These are phyloP conservation scores for Ambrosia trifida DNA, from an alignment of 129 eudicot genomes.

Conservation along the genomic window DNA sequence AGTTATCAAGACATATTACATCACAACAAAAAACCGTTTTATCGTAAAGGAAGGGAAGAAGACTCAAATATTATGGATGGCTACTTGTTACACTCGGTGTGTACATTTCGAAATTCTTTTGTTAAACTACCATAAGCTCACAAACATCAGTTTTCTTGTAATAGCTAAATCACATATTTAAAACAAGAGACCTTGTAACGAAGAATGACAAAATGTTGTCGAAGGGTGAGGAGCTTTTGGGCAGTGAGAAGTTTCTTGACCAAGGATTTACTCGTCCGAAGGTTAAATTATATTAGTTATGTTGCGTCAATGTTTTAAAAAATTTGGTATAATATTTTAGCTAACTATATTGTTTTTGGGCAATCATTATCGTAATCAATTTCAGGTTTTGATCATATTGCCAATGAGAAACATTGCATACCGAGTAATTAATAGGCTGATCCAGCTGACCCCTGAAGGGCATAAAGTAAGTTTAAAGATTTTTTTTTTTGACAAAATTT, in stretches of 20 bases:
- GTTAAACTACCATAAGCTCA: not conserved
- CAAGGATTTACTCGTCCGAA: slow-evolving; percentile 94
- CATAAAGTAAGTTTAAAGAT: slow-evolving; percentile 52
- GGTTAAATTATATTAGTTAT: slow-evolving; percentile 37
- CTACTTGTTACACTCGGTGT: slow-evolving; percentile 80
- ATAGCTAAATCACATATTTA: slow-evolving; percentile 82
- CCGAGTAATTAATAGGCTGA: slow-evolving; percentile 74
- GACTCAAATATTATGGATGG: slow-evolving; percentile 85
- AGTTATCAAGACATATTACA: slow-evolving; percentile 91
- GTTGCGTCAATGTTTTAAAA: not conserved
- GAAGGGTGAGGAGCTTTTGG: slow-evolving; percentile 38
- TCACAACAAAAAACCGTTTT: slow-evolving; percentile 89
- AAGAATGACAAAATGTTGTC: slow-evolving; percentile 67
- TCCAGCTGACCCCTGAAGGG: slow-evolving; percentile 76
- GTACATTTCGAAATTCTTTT: slow-evolving; percentile 23
- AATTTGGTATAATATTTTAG: not conserved
- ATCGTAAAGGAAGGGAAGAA: slow-evolving; percentile 80
- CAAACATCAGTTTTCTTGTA: slow-evolving; percentile 12
- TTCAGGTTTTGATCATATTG: slow-evolving; percentile 75
- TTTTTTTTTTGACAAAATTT: slow-evolving; percentile 4
- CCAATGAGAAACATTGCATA: slow-evolving; percentile 80
- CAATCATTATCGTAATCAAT: not conserved
- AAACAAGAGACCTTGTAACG: slow-evolving; percentile 61
- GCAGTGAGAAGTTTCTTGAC: slow-evolving; percentile 52
- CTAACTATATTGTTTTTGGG: not conserved